Conservation (phyloP, 1,284 basidiomycete species). For the Leccinum fallax region DNA sequence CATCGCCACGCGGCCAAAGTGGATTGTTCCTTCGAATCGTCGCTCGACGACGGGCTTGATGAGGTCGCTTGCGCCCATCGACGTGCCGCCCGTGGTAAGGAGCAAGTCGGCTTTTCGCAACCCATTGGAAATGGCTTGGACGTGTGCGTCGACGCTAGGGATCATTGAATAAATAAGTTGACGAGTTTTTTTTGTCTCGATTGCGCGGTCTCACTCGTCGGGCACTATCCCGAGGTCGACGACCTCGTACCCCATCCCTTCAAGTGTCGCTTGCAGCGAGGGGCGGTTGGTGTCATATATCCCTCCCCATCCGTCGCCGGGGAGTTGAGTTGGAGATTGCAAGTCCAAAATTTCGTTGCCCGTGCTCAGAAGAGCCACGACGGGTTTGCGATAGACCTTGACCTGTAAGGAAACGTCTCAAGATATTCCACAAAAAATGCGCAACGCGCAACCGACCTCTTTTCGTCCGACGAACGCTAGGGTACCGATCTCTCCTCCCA, state of each 20-base stretch:
- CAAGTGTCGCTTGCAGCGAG: slow-evolving; percentile 68
- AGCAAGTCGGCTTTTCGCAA: slow-evolving; percentile 71
- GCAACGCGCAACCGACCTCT: slow-evolving; percentile 46
- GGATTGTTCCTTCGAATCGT: slow-evolving; percentile 70
- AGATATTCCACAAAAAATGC: not conserved
- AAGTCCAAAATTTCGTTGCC: slow-evolving; percentile 83
- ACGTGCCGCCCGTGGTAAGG: slow-evolving; percentile 86
- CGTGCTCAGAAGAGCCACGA: slow-evolving; percentile 81
- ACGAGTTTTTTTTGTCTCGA: not conserved
- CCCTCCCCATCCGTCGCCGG: slow-evolving; percentile 60
- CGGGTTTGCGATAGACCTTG: slow-evolving; percentile 67
- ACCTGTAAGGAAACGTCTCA: slow-evolving; percentile 46
- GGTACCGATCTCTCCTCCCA: slow-evolving; percentile 87
- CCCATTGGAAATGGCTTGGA: slow-evolving; percentile 57
- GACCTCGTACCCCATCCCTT: slow-evolving; percentile 76
- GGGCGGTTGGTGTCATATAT: slow-evolving; percentile 87
- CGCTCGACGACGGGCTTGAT: slow-evolving; percentile 88
- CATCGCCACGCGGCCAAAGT: slow-evolving; percentile 76
- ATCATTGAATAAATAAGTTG: not conserved
- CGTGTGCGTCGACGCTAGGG: slow-evolving; percentile 61
- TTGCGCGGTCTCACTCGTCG: slow-evolving; percentile 53
- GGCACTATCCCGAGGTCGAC: slow-evolving; percentile 80
- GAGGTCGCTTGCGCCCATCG: slow-evolving; percentile 87
- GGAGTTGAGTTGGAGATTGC: slow-evolving; percentile 41
- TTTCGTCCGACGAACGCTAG: slow-evolving; percentile 76